These are phyloP conservation scores for Moringa oleifera DNA, from an alignment of 345 rosid species.

Conservation along the genomic window DNA sequence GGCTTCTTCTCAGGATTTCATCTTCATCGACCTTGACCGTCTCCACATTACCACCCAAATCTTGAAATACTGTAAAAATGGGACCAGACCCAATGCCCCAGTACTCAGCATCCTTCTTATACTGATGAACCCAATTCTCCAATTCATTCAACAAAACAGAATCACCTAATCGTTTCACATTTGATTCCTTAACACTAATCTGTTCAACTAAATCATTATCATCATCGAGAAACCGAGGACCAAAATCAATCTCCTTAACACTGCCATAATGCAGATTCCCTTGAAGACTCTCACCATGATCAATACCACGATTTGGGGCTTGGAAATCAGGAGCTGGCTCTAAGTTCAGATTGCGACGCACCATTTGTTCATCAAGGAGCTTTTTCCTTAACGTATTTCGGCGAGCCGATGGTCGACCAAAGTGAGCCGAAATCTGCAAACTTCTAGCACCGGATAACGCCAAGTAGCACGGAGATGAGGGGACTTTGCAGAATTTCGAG, in stretches of 20 bases:
- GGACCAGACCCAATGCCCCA: constrained; percentile 78
- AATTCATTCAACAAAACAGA: constrained; percentile 50
- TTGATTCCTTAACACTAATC: constrained; percentile 19
- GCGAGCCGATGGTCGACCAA: constrained; percentile 45
- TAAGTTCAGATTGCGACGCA: constrained; percentile 32
- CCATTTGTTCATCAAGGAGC: constrained; percentile 46
- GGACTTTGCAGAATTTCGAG: constrained; percentile 19
- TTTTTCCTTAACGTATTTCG: constrained; percentile 70
- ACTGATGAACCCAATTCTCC: constrained; percentile 63
- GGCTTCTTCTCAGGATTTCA: constrained; percentile 47
- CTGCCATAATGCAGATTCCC: constrained; percentile 16
- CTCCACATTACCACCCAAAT: constrained; percentile 50
- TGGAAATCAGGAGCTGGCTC: constrained; percentile 27
- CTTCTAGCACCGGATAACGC: constrained; percentile 9
- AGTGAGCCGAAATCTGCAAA: constrained; percentile 47
- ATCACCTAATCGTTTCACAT: constrained; percentile 27
- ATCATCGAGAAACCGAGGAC: constrained; percentile 10
- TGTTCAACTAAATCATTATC: constrained; percentile 18
- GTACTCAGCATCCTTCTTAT: constrained; percentile 49
- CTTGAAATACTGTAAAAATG: constrained; percentile 55
- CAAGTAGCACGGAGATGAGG: constrained; percentile 19
- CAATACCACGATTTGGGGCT: constrained; percentile 15
- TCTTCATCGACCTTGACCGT: constrained; percentile 49
- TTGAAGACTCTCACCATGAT: not conserved
- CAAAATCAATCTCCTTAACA: constrained; percentile 14